Percentiles rank a stretch among this genome's conserved stretches.
These are phyloP conservation scores for Venturia aucupariae DNA, from an alignment of 2,329 filamentous ascomycete genomes.

Conservation along the genomic window DNA sequence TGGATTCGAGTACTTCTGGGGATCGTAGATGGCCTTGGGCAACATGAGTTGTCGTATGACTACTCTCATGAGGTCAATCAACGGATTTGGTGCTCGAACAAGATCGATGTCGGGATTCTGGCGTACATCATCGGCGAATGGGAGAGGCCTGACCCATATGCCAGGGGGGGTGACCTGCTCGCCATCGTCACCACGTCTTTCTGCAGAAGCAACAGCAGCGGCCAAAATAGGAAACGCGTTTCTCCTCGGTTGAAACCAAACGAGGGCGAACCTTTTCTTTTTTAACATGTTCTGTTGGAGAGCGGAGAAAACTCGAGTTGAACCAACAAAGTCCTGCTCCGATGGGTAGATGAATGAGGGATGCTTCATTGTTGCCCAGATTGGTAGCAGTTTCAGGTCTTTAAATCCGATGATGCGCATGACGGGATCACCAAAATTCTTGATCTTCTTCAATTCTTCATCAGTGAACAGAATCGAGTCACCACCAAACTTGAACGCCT, in stretches of 20 bases:
- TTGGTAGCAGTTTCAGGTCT: constrained; percentile 59
- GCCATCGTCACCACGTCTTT: constrained; percentile 52
- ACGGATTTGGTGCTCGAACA: constrained; percentile 53
- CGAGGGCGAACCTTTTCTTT: constrained; percentile 71
- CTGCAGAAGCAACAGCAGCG: constrained; percentile 68
- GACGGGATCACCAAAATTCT: constrained; percentile 70
- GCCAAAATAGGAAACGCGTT: constrained; percentile 74
- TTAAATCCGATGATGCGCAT: constrained; percentile 95
- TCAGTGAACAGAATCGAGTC: constrained; percentile 78
- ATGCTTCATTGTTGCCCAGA: constrained; percentile 79
- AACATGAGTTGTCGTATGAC: constrained; percentile 82
- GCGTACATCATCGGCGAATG: constrained; percentile 82
- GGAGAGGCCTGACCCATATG: constrained; percentile 80
- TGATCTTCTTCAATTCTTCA: constrained; percentile 71
- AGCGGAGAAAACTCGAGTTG: constrained; percentile 84
- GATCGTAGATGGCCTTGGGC: constrained; percentile 76
- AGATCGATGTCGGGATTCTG: constrained; percentile 55
- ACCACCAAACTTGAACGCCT: constrained; percentile 92
- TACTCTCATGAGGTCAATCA: constrained; percentile 73
- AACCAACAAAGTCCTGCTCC: constrained; percentile 82
- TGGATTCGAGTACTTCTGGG: constrained; percentile 81
- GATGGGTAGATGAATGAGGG: constrained; percentile 91
- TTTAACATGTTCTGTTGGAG: constrained; percentile 78
- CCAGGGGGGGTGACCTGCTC: constrained; percentile 70
- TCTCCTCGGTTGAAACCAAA: constrained; percentile 77